Conservation (phyloP, 1,284 basidiomycete genomes). For the Gymnopus androsaceus region DNA sequence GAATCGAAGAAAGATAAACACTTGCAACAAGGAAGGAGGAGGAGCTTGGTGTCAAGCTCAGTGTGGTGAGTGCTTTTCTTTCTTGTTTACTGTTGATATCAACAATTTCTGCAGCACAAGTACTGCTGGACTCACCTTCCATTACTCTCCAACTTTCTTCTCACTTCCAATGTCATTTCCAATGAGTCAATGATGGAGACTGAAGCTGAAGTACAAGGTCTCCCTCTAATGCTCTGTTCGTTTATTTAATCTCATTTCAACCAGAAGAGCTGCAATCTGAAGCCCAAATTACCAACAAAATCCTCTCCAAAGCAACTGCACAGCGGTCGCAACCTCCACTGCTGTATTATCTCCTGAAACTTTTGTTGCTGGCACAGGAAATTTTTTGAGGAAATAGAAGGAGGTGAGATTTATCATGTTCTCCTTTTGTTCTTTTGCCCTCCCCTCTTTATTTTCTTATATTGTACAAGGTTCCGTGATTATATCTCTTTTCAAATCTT, state of each 20-base stretch:
- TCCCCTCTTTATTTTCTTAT: background rate
- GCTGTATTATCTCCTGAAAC: constrained; percentile 72
- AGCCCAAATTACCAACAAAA: constrained; percentile 22
- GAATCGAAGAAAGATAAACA: constrained; percentile 79
- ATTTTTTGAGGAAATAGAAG: constrained; percentile 61
- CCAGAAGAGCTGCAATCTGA: background rate
- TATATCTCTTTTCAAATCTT: background rate
- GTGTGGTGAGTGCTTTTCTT: too few relatives aligned
- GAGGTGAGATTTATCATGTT: too few relatives aligned
- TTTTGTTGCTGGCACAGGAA: constrained; percentile 70
- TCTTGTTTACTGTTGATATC: too few relatives aligned
- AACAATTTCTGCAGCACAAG: too few relatives aligned
- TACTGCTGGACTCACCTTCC: constrained; percentile 68
- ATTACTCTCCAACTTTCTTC: constrained; percentile 72
- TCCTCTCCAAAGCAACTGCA: constrained; percentile 44
- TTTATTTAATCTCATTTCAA: too few relatives aligned
- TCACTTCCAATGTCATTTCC: constrained; percentile 70
- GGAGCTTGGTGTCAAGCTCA: constrained; percentile 76
- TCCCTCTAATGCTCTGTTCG: too few relatives aligned
- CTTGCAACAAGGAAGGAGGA: constrained; percentile 75
- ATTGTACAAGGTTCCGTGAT: too few relatives aligned
- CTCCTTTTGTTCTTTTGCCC: too few relatives aligned
- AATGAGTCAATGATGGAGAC: constrained; percentile 26
- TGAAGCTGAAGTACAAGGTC: background rate
- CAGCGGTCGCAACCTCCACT: constrained; percentile 71